These are phyloP conservation scores for Bromus sterilis DNA, from an alignment of 176 grass and related monocot genomes.

Conservation along the genomic window DNA sequence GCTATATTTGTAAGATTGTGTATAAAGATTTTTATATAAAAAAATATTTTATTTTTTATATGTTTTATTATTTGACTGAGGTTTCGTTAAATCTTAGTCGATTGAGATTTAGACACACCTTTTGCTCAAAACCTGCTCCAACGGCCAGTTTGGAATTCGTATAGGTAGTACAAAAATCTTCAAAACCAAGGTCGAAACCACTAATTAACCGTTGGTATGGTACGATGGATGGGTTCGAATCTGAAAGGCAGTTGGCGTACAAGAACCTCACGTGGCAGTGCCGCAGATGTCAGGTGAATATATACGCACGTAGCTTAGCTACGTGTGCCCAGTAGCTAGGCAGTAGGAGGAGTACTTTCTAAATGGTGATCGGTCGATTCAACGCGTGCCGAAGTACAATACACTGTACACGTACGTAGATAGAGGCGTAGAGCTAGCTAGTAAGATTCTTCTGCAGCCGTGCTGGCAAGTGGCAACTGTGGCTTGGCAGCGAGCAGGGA, in stretches of 20 bases:
- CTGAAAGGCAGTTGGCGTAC: neutral
- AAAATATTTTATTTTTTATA: too few species aligned
- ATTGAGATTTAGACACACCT: too few species aligned
- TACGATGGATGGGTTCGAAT: neutral
- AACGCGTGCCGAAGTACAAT: neutral
- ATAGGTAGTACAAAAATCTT: too few species aligned
- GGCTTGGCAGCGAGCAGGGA: slow-evolving; percentile 9
- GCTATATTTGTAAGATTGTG: too few species aligned
- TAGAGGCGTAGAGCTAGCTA: too few species aligned
- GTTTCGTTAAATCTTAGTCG: too few species aligned
- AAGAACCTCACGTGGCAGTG: slow-evolving; percentile 14
- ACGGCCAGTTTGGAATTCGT: too few species aligned
- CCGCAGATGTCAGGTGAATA: neutral
- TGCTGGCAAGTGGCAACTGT: neutral
- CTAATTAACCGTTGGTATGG: neutral
- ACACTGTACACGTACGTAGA: neutral
- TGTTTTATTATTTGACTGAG: too few species aligned
- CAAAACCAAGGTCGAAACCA: too few species aligned
- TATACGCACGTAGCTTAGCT: neutral
- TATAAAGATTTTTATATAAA: too few species aligned
- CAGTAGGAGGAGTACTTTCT: too few species aligned
- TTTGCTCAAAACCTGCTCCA: too few species aligned
- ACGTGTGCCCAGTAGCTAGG: neutral
- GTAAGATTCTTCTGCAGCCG: slow-evolving; percentile 10
- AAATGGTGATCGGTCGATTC: slow-evolving; percentile 18